phyloP scores from a whole-genome alignment of 108 stramenopile genomes.

The Seminavis robusta region DNA sequence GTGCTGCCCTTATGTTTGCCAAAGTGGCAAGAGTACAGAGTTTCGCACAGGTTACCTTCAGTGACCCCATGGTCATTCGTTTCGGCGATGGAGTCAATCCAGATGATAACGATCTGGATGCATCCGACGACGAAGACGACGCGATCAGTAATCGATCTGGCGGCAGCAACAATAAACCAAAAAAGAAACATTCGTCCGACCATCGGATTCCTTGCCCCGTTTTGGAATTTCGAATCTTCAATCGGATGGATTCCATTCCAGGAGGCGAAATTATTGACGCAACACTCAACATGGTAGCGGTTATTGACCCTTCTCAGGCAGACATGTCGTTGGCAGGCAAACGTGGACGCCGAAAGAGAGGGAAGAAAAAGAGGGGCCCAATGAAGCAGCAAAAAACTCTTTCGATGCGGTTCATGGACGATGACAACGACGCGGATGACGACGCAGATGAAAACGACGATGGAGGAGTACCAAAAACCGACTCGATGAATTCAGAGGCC shows the following conservation, averaged over 20 bases:
- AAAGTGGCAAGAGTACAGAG: conserved; percentile 63
- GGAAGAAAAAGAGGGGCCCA: conserved; percentile 6
- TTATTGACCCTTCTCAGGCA: conserved; percentile 27
- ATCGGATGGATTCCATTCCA: conserved; percentile 24
- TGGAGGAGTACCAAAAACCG: neutral
- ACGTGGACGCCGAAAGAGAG: neutral
- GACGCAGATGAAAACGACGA: neutral
- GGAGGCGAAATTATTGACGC: conserved; percentile 69
- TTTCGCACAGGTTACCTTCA: conserved; percentile 57
- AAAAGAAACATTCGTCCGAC: neutral
- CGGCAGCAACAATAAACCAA: neutral
- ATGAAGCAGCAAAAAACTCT: too few species aligned
- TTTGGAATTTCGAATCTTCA: conserved; percentile 68
- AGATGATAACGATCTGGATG: conserved; percentile 3
- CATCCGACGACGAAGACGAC: neutral
- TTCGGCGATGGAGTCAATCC: conserved; percentile 48
- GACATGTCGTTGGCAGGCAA: conserved; percentile 3
- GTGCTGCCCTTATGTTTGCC: conserved; percentile 69
- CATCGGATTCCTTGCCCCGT: conserved; percentile 48
- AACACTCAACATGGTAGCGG: conserved; percentile 40
- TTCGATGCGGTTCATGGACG: neutral
- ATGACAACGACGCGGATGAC: neutral
- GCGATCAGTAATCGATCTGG: neutral
- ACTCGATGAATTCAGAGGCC: neutral
- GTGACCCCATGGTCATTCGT: conserved; percentile 48